A percentile compares a stretch with the other conserved stretches of the same genome.
Evolutionary conservation across 495 filamentous ascomycete species (phyloP).

Genomic region (Tuber microsphaerosporum): DNA sequence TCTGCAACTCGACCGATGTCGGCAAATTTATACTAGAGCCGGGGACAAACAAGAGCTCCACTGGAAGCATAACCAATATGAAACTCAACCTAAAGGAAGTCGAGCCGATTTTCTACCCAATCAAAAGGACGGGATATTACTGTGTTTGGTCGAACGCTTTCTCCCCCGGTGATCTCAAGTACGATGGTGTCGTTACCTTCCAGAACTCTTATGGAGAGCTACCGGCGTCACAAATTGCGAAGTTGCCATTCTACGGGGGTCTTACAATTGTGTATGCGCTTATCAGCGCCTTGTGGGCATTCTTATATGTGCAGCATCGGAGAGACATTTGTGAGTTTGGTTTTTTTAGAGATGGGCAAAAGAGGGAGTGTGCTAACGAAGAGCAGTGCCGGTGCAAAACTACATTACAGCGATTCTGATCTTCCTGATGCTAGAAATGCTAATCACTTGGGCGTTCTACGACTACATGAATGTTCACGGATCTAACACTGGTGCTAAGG

Average conservation of each 20-base stretch:
- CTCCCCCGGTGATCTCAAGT: constrained; percentile 53
- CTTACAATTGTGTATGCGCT: constrained; percentile 91
- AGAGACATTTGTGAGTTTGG: constrained; percentile 69
- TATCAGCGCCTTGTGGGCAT: constrained; percentile 72
- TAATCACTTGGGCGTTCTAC: constrained; percentile 98
- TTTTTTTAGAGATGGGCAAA: background rate
- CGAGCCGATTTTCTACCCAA: constrained; percentile 65
- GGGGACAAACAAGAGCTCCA: constrained; percentile 62
- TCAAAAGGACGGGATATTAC: constrained; percentile 89
- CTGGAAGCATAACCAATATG: constrained; percentile 64
- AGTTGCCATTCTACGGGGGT: constrained; percentile 94
- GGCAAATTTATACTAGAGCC: constrained; percentile 77
- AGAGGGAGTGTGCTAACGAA: constrained; percentile 41
- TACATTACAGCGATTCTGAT: constrained; percentile 96
- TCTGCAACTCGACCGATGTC: constrained; percentile 65
- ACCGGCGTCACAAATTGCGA: constrained; percentile 88
- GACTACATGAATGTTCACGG: constrained; percentile 90
- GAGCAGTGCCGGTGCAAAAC: constrained; percentile 86
- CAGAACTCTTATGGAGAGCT: constrained; percentile 94
- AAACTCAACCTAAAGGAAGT: constrained; percentile 76
- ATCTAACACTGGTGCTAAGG: constrained; percentile 68
- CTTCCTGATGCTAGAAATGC: constrained; percentile 88
- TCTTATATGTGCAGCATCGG: constrained; percentile 90
- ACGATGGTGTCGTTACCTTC: constrained; percentile 78
- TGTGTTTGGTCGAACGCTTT: constrained; percentile 75